Percentiles rank a stretch among this genome's conserved stretches.
Evolutionary conservation across 768 basidiomycete genomes (phyloP).

Genomic region (Suillus hirtellus): DNA sequence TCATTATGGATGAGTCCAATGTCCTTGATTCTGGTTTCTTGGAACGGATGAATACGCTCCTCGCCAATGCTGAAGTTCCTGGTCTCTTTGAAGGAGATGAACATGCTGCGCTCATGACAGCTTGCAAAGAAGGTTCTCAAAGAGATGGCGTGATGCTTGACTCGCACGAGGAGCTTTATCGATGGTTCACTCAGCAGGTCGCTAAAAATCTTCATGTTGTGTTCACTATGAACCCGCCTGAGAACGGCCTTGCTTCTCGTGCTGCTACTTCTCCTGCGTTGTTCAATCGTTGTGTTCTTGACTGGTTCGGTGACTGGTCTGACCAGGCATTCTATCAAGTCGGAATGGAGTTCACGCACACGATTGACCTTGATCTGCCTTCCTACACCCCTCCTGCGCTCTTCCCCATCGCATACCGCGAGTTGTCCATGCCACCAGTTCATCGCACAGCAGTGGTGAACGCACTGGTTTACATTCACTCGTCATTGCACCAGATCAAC

Average conservation of each 20-base stretch:
- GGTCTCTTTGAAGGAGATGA: slow-evolving; percentile 99
- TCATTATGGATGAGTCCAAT: slow-evolving; percentile 99
- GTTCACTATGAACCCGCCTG: slow-evolving; percentile 99
- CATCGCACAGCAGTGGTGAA: slow-evolving; percentile 93
- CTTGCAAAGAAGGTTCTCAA: slow-evolving; percentile 99
- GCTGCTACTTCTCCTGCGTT: slow-evolving; percentile 97
- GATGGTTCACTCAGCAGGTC: slow-evolving; percentile 98
- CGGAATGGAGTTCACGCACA: slow-evolving; percentile 93
- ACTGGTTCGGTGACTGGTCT: slow-evolving; percentile 99
- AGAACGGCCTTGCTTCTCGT: slow-evolving; percentile 91
- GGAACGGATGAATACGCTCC: slow-evolving; percentile 99
- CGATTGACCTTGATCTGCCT: slow-evolving; percentile 87
- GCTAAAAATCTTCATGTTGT: slow-evolving; percentile 98
- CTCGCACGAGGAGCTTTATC: slow-evolving; percentile 95
- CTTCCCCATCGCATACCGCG: slow-evolving; percentile 90
- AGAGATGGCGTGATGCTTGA: slow-evolving; percentile 98
- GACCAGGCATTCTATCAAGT: slow-evolving; percentile 99
- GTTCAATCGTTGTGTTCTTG: slow-evolving; percentile 98
- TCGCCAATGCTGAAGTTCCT: slow-evolving; percentile 99
- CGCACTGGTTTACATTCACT: slow-evolving; percentile 89
- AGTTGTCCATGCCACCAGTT: slow-evolving; percentile 79
- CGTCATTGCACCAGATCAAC: slow-evolving; percentile 87
- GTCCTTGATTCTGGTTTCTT: slow-evolving; percentile 98
- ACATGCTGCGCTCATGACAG: slow-evolving; percentile 96
- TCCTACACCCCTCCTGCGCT: slow-evolving; percentile 75